These are phyloP conservation scores for Papiliotrema terrestris DNA, from an alignment of 1,284 basidiomycete species.

Conservation along the genomic window DNA sequence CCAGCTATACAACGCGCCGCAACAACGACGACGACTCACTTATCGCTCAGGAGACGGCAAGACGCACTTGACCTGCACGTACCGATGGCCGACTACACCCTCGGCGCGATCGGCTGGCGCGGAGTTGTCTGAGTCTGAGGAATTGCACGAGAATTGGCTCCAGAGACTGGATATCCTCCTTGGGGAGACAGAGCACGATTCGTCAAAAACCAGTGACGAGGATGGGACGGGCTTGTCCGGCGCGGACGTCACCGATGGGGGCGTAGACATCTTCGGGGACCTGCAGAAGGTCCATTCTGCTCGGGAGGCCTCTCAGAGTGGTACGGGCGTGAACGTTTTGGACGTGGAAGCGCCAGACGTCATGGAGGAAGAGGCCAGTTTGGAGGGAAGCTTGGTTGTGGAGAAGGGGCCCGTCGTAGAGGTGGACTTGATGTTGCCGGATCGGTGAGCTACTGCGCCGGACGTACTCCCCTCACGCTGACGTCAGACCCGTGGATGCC, in stretches of 20 bases:
- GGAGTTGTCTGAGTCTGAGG: too few species aligned
- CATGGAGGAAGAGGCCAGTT: background rate
- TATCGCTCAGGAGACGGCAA: conserved; percentile 1
- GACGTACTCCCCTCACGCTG: background rate
- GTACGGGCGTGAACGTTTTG: too few species aligned
- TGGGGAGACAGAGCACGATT: background rate
- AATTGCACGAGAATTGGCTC: background rate
- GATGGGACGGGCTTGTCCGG: background rate
- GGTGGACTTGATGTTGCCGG: conserved; percentile 5
- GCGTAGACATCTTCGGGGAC: too few species aligned
- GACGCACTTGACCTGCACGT: background rate
- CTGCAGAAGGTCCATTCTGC: background rate
- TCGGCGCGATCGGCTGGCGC: too few species aligned
- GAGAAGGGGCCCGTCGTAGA: background rate
- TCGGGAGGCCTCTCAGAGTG: background rate
- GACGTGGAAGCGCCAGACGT: too few species aligned
- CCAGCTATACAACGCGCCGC: background rate
- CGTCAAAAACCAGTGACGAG: too few species aligned
- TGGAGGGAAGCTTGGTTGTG: background rate
- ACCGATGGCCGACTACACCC: background rate
- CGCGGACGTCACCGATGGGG: background rate
- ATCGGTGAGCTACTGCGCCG: background rate
- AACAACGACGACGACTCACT: background rate
- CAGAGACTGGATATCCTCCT: background rate
- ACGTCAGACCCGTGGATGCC: conserved; percentile 3